Base-by-base conservation (phyloP, 306 rosid species). In the Cicer arietinum region DNA sequence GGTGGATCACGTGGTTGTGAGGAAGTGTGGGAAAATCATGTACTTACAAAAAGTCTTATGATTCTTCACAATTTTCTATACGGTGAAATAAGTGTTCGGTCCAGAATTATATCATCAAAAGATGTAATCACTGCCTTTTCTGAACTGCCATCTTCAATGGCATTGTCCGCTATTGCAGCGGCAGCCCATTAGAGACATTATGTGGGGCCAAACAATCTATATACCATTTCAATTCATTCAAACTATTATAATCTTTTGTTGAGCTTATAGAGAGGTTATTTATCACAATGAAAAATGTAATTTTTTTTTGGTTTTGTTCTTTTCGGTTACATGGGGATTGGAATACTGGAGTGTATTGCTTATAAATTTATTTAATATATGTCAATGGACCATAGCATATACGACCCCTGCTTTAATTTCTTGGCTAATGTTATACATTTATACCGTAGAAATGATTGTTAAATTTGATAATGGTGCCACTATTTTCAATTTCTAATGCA, bases 1-100 rank as follows among this genome's bases (percentile, higher is more conserved):
- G 22, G 61, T 6, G 39, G 30, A 1, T 42, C 65, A 10, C 9
- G 0, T 4, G 56, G 0, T 0, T 64, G 35, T 1, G 59, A 76
- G n/a, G 83, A 76, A 61, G 39, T 20, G 0, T 85, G 89, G 89
- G 64, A 80, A 16, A 66, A 80, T 7, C 66, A 67, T 0, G 89
- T 85, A 8, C 43, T 79, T 1, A 46, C 73, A 0, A 77, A 51
- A 13, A 82, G 70, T 20, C 57, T 73, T 2, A 6, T 48, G 39
- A 63, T 82, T 1, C 53, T 85, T 0, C 75, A 76, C 20, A 74
- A 76, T 6, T 85, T 85, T 4, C 75, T 85, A 0, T 77, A 72
- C 13, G 46, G 44, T 4, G 73, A 46, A 53, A 6, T 51, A 4
- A 66, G 6, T 42, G 14, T 71, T 39, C 59, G 56, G 12, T 1